Conservation (phyloP, 2,329 filamentous ascomycete genomes). For the Fusarium sulawesiense region DNA sequence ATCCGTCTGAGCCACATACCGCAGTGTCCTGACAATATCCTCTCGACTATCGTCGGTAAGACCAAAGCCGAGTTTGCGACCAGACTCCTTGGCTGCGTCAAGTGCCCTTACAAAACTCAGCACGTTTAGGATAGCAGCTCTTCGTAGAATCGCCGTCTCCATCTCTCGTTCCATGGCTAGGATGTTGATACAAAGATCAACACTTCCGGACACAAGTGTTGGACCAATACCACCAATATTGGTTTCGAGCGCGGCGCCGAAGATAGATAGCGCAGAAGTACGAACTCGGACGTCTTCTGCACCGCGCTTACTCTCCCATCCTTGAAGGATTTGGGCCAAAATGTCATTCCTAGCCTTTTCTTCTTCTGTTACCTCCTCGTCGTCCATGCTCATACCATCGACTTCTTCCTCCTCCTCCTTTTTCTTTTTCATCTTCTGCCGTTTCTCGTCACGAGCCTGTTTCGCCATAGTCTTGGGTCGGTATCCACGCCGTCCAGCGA, state of each 20-base stretch:
- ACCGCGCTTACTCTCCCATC: conserved; percentile 74
- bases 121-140: conserved; percentile 73
- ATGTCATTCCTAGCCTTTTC: conserved; percentile 61
- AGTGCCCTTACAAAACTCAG: conserved; percentile 71
- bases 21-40: conserved; percentile 71
- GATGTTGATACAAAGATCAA: conserved; percentile 73
- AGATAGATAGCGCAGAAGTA: conserved; percentile 74
- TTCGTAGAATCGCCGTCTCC: conserved; percentile 72
- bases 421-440: conserved; percentile 60
- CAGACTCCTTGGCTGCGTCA: conserved; percentile 61
- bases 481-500: conserved; percentile 72
- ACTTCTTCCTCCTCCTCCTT: conserved; percentile 60
- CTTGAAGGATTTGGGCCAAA: conserved; percentile 69
- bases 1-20: conserved; percentile 74
- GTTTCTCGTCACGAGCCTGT: conserved; percentile 63
- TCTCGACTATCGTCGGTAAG: conserved; percentile 66
- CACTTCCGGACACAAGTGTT: conserved; percentile 62
- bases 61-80: conserved; percentile 63
- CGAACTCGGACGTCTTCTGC: conserved; percentile 77
- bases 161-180: conserved; percentile 70
- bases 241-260: conserved; percentile 69
- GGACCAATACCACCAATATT: conserved; percentile 68
- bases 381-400: conserved; percentile 57
- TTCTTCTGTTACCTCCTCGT: conserved; percentile 59
- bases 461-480: conserved; percentile 69